Base-by-base conservation (phyloP, 2,329 filamentous ascomycete species). In the Fusarium subtropicale region DNA sequence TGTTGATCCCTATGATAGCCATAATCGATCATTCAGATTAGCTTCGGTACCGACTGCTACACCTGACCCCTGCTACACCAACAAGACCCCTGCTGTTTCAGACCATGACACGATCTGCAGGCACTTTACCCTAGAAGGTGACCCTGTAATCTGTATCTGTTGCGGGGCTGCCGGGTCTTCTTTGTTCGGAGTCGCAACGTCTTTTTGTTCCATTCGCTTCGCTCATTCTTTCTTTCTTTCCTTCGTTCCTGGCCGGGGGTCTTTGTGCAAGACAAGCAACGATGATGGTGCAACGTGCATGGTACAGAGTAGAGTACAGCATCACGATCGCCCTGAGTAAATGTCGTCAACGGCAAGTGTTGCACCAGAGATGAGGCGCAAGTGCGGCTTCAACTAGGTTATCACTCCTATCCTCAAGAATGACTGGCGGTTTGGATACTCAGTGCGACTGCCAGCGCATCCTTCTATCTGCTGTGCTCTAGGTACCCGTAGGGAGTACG, bases 61-160 rank as follows among this genome's bases (percentile, higher is more conserved):
- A 28, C 18, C 18, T 28, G 20, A 22, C 24, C 46, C 60, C 33
- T 47, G 60, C 60, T 42, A 59, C 60, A 48, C 63, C 20, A 46
- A 36, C 22, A 60, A 18, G 42, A 56, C 24, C 66, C 66, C 56
- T 69, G 66, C 16, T 53, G 66, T 67, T 69, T 69, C 61, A 63
- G 53, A 16, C 52, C 39, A 44, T 45, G 53, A 13, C 58, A 33
- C 54, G 54, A 71, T 64, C 66, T 70, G 67, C 67, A 71, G 67
- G 67, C 58, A 70, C 67, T 71, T 60, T 65, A 68, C 67, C 68
- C 56, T 65, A 51, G 41, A 30, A 26, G n/a, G 34, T 48, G 60
- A 54, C 69, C 71, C 69, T 74, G 60, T 61, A 71, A 71, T 74
- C 62, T 74, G 69, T 68, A 74, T 74, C 66, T 66, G 46, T 59